Base-by-base conservation (phyloP, 2,329 filamentous ascomycete genomes). In the Volutella citrinella region DNA sequence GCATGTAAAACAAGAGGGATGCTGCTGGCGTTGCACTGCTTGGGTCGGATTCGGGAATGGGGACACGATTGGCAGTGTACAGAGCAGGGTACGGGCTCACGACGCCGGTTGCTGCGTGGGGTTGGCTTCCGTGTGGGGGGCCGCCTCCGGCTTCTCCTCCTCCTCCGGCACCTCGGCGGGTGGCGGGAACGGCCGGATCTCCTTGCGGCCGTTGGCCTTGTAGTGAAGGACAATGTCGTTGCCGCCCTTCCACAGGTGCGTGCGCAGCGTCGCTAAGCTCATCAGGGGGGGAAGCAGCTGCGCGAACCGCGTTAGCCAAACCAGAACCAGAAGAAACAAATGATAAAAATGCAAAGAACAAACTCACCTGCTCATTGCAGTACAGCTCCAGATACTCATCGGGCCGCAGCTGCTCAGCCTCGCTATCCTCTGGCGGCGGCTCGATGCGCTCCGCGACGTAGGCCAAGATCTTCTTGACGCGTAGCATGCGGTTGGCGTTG, bases 371-470 rank as follows among this genome's bases (percentile, higher is more conserved):
- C 34, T 90, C 86, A 56, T 96, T 90, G 63, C 93, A 97, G 60
- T 95, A 95, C 30, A 98, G 68, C 59, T 98, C 93, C 19, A 98
- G 68, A 63, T 96, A 96, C 55, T 97, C 88, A 57, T 97, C 91
- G 2, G 91, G 87, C 52, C 77, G 82, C 55, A 94, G 65, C 12
- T 68, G 70, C 32, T 78, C 68, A 9, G 74, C 66, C 30, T 81
- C 76, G 5, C 72, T 66, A 32, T 80, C 72, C 30, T 80, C 72
- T 0, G 74, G 67, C n/a, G 73, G 72, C 7, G 78, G 73, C 50
- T 97, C 91, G 38, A 98, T 91, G 34, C 90, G 78, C 62, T 98
- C 93, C 2, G 89, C 87, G 13, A 98, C 80, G 53, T 98, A 98
- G 0, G 82, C 80, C 38, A 97, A 66, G 15, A 98, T 93, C 70